Evolutionary conservation across 2,329 filamentous ascomycete species (phyloP).

Genomic region (Helminthosporium solani): DNA sequence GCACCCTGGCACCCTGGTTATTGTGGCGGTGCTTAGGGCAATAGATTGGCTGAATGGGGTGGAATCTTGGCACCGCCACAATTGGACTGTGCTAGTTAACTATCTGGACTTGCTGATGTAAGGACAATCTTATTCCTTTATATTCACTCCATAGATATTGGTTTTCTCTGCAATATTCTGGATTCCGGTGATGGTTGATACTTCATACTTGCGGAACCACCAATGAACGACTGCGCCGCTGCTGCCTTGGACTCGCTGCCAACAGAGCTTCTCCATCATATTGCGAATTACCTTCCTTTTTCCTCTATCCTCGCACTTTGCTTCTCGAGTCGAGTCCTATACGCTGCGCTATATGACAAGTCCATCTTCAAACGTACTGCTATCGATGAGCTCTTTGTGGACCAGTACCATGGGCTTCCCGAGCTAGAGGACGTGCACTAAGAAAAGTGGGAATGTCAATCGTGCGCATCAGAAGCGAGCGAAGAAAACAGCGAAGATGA

Average conservation of each 20-base stretch:
- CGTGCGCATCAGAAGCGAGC: neutral
- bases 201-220: no score
- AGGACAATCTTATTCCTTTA: no score
- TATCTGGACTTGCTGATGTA: no score
- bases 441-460: conserved; percentile 1
- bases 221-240: no score
- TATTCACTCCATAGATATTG: no score
- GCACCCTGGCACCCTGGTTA: no score
- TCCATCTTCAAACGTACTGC: conserved; percentile 2
- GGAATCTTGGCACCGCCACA: no score
- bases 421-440: neutral
- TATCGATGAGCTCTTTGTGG: neutral
- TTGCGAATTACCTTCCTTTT: conserved; percentile 1
- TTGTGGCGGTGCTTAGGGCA: no score
- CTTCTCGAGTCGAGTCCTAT: neutral
- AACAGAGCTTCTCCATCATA: conserved; percentile 1
- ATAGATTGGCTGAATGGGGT: no score
- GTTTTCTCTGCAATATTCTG: no score
- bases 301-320: conserved; percentile 2
- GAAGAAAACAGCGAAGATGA: conserved; percentile 4
- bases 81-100: no score
- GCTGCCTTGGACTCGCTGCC: neutral
- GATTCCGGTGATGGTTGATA: no score
- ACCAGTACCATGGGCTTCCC: neutral
- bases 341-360: conserved; percentile 1